These are phyloP conservation scores for Zoysia japonica DNA, from an alignment of 176 grass and related monocot genomes.

Conservation along the genomic window DNA sequence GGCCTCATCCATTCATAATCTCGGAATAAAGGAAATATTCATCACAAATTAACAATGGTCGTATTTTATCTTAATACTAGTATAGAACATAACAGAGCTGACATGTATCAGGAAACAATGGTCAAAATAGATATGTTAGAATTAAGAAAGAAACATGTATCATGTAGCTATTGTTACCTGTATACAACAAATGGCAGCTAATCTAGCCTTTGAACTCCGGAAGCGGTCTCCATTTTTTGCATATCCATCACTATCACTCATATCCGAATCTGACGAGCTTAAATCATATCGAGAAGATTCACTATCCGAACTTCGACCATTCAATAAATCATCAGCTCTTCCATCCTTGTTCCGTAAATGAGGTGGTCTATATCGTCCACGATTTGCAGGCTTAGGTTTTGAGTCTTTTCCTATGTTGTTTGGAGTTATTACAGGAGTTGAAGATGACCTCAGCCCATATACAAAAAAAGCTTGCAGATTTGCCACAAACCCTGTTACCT, in stretches of 20 bases:
- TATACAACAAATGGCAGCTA: slow-evolving; percentile 78
- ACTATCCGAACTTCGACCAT: slow-evolving; percentile 65
- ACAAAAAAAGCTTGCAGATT: slow-evolving; percentile 79
- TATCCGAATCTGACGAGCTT: slow-evolving; percentile 90
- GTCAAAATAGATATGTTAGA: slow-evolving; percentile 14
- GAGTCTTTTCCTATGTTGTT: slow-evolving; percentile 46
- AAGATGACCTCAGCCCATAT: slow-evolving; percentile 72
- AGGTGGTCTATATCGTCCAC: slow-evolving; percentile 75
- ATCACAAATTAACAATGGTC: slow-evolving; percentile 5
- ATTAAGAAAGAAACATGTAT: background rate
- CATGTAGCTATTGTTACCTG: slow-evolving; percentile 53
- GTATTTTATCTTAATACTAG: slow-evolving; percentile 27
- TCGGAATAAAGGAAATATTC: slow-evolving; percentile 27
- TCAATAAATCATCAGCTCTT: slow-evolving; percentile 34
- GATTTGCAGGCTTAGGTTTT: slow-evolving; percentile 31
- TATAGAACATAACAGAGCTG: background rate
- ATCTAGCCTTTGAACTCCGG: slow-evolving; percentile 87
- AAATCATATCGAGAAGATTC: slow-evolving; percentile 76
- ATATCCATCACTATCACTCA: slow-evolving; percentile 83
- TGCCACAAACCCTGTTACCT: slow-evolving; percentile 92
- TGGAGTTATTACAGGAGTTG: slow-evolving; percentile 33
- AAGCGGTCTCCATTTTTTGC: slow-evolving; percentile 65
- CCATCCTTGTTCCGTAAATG: slow-evolving; percentile 70
- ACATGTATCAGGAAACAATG: slow-evolving; percentile 17
- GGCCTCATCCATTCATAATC: slow-evolving; percentile 22